Conservation (phyloP, 2,329 filamentous ascomycete species). For the Pseudogymnoascus sp. region DNA sequence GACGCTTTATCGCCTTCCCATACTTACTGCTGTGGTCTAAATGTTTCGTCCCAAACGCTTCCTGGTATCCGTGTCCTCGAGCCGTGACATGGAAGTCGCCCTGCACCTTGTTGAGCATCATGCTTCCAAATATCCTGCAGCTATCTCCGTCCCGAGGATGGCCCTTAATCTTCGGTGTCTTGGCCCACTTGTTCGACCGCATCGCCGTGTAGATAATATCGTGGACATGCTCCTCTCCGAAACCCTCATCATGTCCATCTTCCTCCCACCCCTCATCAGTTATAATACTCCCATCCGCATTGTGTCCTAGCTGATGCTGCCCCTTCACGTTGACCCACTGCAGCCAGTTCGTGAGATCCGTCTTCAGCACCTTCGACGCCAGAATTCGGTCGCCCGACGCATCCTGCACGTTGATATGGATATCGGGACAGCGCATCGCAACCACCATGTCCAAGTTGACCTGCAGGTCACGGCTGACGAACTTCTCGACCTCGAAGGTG, state of each 20-base stretch:
- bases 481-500: slow-evolving; percentile 89
- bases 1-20: not conserved
- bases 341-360: slow-evolving; percentile 71
- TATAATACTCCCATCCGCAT: slow-evolving; percentile 46
- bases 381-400: slow-evolving; percentile 87
- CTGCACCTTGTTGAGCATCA: slow-evolving; percentile 94
- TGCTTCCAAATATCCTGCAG: slow-evolving; percentile 81
- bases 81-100: slow-evolving; percentile 98
- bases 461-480: slow-evolving; percentile 77
- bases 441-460: slow-evolving; percentile 95
- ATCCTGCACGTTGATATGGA: slow-evolving; percentile 98
- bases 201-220: slow-evolving; percentile 73
- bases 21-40: slow-evolving; percentile 71
- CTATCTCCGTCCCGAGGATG: slow-evolving; percentile 48
- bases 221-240: slow-evolving; percentile 76
- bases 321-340: slow-evolving; percentile 73
- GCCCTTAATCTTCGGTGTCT: slow-evolving; percentile 59
- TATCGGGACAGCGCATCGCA: slow-evolving; percentile 74
- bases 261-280: slow-evolving; percentile 54
- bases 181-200: slow-evolving; percentile 60
- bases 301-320: slow-evolving; percentile 52
- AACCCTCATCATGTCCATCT: slow-evolving; percentile 56
- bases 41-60: slow-evolving; percentile 58
- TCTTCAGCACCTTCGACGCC: slow-evolving; percentile 65
- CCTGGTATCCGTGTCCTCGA: slow-evolving; percentile 87